These are phyloP conservation scores for Euphorbia tirucalli DNA, from an alignment of 345 rosid genomes.

Conservation along the genomic window DNA sequence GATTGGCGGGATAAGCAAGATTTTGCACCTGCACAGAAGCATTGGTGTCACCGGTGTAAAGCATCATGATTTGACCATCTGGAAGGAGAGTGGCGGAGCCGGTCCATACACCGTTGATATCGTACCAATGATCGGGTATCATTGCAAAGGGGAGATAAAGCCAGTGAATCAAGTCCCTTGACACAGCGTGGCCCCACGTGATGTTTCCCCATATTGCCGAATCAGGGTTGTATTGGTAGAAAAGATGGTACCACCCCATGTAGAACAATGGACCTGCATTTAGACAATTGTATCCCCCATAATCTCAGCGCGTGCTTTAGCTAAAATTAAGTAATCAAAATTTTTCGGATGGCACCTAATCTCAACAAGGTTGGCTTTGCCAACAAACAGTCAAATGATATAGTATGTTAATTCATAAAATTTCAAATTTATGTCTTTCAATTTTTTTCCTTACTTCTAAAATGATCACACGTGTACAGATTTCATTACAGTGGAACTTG, in stretches of 20 bases:
- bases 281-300: background rate
- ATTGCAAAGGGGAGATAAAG: constrained; percentile 75
- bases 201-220: constrained; percentile 95
- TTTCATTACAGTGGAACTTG: too few relatives aligned
- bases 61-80: constrained; percentile 63
- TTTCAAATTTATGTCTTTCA: too few relatives aligned
- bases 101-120: constrained; percentile 80
- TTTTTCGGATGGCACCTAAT: background rate
- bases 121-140: constrained; percentile 75
- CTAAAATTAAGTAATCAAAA: too few relatives aligned
- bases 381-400: constrained; percentile 6
- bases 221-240: constrained; percentile 91
- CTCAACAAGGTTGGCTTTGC: background rate
- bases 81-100: constrained; percentile 84
- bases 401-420: background rate
- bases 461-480: too few relatives aligned
- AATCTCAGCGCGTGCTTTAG: background rate
- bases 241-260: constrained; percentile 88
- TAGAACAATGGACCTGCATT: constrained; percentile 71
- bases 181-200: constrained; percentile 94
- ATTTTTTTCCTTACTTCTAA: too few relatives aligned
- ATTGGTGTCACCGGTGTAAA: constrained; percentile 74
- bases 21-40: constrained; percentile 73
- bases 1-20: constrained; percentile 79
- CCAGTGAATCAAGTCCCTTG: constrained; percentile 89